Evolutionary conservation across 805 yeast genomes (phyloP).

Genomic region (Jamesozyma rosinii): DNA sequence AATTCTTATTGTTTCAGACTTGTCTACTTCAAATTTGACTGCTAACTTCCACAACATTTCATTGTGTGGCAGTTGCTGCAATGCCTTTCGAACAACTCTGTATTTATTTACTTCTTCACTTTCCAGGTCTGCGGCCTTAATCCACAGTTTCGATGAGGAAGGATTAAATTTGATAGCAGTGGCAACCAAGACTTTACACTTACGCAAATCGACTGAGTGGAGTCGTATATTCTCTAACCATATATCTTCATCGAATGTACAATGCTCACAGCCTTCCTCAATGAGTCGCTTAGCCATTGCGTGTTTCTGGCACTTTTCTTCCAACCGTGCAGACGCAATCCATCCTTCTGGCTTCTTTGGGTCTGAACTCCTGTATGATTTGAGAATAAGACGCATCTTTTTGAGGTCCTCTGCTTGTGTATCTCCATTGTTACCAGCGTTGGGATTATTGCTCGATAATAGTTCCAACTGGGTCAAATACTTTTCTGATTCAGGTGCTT

Average conservation of each 20-base stretch:
- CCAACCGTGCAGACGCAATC: conserved; percentile 79
- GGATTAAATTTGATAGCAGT: conserved; percentile 55
- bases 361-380: conserved; percentile 61
- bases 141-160: conserved; percentile 59
- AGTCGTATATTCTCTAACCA: conserved; percentile 78
- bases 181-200: conserved; percentile 50
- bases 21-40: conserved; percentile 49
- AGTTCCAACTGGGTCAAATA: conserved; percentile 36
- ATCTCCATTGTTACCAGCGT: conserved; percentile 11
- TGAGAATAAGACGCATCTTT: conserved; percentile 50
- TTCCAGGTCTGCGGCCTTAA: conserved; percentile 60
- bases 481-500: conserved; percentile 31
- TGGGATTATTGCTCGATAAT: neutral
- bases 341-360: conserved; percentile 71
- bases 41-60: conserved; percentile 61
- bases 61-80: conserved; percentile 53
- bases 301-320: conserved; percentile 51
- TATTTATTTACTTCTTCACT: conserved; percentile 43
- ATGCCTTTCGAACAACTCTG: conserved; percentile 57
- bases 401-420: conserved; percentile 45
- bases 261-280: conserved; percentile 61
- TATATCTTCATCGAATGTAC: conserved; percentile 58
- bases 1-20: conserved; percentile 42
- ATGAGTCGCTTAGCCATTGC: conserved; percentile 52
- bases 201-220: conserved; percentile 35